Percentiles rank a stretch among this genome's conserved stretches.
Conservation (phyloP, 495 filamentous ascomycete species). For the Durotheca rogersii region DNA sequence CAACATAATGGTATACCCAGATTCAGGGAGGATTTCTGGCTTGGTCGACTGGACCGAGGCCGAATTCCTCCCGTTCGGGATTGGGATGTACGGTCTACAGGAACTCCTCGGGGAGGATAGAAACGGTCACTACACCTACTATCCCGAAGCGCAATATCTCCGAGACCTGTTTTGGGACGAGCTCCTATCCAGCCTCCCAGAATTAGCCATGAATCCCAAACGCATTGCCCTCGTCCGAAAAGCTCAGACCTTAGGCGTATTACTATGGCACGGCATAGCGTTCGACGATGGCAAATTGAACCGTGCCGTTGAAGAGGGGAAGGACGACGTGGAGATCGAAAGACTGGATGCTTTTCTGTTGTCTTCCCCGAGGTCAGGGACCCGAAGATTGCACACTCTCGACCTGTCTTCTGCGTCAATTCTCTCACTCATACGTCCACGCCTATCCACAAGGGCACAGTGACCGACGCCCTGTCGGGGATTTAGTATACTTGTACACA, state of each 20-base stretch:
- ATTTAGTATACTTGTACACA: no score
- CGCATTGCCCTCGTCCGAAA: constrained; percentile 39
- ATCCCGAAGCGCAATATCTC: constrained; percentile 41
- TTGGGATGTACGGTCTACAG: constrained; percentile 57
- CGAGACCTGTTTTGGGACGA: constrained; percentile 50
- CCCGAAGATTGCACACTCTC: constrained; percentile 4
- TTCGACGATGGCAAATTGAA: constrained; percentile 58
- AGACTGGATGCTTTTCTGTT: constrained; percentile 43
- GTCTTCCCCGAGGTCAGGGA: not conserved
- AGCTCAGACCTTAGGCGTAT: constrained; percentile 51
- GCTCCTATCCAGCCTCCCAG: constrained; percentile 39
- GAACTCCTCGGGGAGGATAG: constrained; percentile 50
- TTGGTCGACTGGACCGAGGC: constrained; percentile 64
- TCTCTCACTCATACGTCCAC: constrained; percentile 21
- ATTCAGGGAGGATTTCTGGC: constrained; percentile 44
- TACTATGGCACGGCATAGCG: constrained; percentile 62
- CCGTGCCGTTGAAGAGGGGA: constrained; percentile 50
- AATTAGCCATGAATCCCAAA: constrained; percentile 25
- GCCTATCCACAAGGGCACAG: constrained; percentile 16
- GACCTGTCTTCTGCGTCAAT: constrained; percentile 10
- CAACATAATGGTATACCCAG: constrained; percentile 53
- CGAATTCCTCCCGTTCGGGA: constrained; percentile 57
- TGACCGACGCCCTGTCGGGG: not conserved
- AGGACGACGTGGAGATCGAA: constrained; percentile 50
- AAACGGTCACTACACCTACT: constrained; percentile 43